These are phyloP conservation scores for Neonectria faginata DNA, from an alignment of 2,329 filamentous ascomycete species.

Conservation along the genomic window DNA sequence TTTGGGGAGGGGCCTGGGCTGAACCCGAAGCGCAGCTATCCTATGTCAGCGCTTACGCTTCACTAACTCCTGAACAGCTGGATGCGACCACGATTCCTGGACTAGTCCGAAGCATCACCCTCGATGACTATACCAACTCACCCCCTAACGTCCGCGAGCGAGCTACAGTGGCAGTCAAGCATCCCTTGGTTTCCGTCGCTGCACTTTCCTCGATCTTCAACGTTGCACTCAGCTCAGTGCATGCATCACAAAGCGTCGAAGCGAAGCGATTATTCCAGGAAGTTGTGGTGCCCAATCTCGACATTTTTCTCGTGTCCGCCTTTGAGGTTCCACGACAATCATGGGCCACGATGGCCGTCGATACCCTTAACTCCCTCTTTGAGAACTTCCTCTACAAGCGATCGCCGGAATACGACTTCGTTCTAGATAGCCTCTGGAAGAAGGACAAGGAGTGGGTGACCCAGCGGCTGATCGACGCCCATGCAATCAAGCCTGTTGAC, in stretches of 20 bases:
- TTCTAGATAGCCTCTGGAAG: constrained; percentile 90
- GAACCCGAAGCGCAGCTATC: constrained; percentile 89
- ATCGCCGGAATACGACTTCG: constrained; percentile 84
- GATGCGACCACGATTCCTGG: constrained; percentile 88
- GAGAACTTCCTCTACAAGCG: constrained; percentile 85
- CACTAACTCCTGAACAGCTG: constrained; percentile 78
- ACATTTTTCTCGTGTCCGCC: constrained; percentile 82
- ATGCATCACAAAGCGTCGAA: constrained; percentile 71
- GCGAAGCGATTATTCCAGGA: constrained; percentile 75
- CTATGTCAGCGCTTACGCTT: constrained; percentile 90
- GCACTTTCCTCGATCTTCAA: constrained; percentile 79
- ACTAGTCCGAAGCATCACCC: constrained; percentile 80
- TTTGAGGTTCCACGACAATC: constrained; percentile 79
- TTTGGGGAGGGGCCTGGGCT: constrained; percentile 94
- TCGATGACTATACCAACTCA: constrained; percentile 66
- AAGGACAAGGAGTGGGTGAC: constrained; percentile 91
- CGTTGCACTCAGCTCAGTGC: constrained; percentile 70
- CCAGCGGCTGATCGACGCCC: constrained; percentile 82
- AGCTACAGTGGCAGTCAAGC: constrained; percentile 75
- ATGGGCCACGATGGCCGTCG: constrained; percentile 79
- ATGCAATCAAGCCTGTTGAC: constrained; percentile 75
- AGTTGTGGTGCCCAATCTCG: constrained; percentile 78
- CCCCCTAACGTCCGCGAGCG: constrained; percentile 62
- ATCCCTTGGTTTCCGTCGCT: constrained; percentile 88
- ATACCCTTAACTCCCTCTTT: constrained; percentile 82